phyloP scores from a whole-genome alignment of 768 basidiomycete species.

The Boletus vermiculosoides region DNA sequence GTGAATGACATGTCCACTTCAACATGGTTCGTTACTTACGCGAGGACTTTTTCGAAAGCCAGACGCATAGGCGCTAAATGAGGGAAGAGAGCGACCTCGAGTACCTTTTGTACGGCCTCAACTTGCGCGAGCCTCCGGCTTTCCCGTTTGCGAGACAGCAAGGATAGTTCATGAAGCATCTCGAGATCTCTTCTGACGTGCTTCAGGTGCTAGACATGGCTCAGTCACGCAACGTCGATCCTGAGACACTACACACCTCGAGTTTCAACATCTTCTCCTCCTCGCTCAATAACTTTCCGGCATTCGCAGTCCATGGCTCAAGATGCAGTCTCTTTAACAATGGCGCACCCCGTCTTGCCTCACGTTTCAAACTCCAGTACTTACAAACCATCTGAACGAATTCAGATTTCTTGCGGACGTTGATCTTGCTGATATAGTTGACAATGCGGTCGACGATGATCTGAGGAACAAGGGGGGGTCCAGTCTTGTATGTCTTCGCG shows the following conservation, averaged over 20 bases:
- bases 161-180: conserved; percentile 61
- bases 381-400: conserved; percentile 77
- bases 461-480: conserved; percentile 87
- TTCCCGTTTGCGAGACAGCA: conserved; percentile 75
- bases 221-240: neutral
- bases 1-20: conserved; percentile 6
- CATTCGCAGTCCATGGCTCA: conserved; percentile 93
- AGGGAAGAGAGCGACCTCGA: conserved; percentile 65
- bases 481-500: conserved; percentile 87
- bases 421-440: conserved; percentile 68
- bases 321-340: conserved; percentile 89
- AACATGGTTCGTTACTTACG: conserved; percentile 44
- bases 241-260: conserved; percentile 50
- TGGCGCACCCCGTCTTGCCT: conserved; percentile 90
- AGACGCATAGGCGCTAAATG: conserved; percentile 58
- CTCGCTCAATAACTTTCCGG: conserved; percentile 64
- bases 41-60: conserved; percentile 68
- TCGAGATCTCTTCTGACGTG: conserved; percentile 76
- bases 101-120: conserved; percentile 62
- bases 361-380: conserved; percentile 98
- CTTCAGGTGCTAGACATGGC: conserved; percentile 46
- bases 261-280: conserved; percentile 82
- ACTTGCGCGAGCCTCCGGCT: conserved; percentile 70
- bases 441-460: conserved; percentile 79
- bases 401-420: conserved; percentile 70